phyloP scores from a whole-genome alignment of 2,329 filamentous ascomycete genomes.

The Clonostachys solani region DNA sequence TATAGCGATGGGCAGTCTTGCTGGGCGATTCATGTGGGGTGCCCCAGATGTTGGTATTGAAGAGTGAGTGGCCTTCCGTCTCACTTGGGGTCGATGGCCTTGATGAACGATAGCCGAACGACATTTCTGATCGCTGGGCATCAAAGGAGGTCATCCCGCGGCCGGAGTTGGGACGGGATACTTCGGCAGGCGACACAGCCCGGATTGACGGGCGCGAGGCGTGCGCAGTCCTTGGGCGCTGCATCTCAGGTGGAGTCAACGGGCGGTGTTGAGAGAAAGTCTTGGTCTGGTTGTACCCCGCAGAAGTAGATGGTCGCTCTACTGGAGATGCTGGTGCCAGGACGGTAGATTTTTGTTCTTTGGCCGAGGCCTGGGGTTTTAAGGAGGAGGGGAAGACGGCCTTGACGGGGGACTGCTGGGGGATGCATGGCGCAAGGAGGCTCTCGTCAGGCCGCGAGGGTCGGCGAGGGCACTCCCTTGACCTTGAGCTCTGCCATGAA shows the following conservation, averaged over 20 bases:
- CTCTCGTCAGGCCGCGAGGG: conserved; percentile 19
- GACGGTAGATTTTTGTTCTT: not conserved
- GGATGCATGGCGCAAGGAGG: conserved; percentile 13
- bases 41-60: no score
- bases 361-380: not conserved
- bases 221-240: not conserved
- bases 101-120: no score
- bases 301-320: not conserved
- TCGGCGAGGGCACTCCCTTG: conserved; percentile 15
- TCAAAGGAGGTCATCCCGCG: no score
- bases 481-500: conserved; percentile 15
- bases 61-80: no score
- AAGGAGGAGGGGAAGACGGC: not conserved
- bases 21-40: no score
- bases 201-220: not conserved
- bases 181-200: no score
- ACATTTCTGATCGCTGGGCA: no score
- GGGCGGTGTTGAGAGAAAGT: not conserved
- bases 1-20: not conserved
- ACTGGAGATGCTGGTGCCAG: not conserved
- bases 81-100: no score
- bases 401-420: conserved; percentile 2
- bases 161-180: no score
- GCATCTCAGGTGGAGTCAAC: not conserved
- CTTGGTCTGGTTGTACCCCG: conserved; percentile 1